Evolutionary conservation across 352 stramenopile genomes (phyloP).

Genomic region (Phytophthora multivora): DNA sequence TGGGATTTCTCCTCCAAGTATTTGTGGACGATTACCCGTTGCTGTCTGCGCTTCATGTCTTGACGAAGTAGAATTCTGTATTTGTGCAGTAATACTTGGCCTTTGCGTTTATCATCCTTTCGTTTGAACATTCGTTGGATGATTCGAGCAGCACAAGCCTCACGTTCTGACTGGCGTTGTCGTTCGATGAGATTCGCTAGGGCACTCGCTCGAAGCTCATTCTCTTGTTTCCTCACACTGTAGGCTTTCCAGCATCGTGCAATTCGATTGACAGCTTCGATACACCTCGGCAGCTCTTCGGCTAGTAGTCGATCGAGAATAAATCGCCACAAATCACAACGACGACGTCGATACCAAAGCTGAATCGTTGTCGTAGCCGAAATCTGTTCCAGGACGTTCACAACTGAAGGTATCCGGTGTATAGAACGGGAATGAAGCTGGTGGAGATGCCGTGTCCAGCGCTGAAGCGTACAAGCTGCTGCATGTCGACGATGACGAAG

Average conservation of each 20-base stretch:
- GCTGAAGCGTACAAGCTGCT: constrained; percentile 19
- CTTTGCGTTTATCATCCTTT: constrained; percentile 35
- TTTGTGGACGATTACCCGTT: constrained; percentile 59
- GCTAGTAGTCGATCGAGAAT: constrained; percentile 34
- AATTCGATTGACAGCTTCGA: constrained; percentile 21
- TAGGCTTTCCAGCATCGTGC: constrained; percentile 31
- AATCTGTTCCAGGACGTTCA: constrained; percentile 11
- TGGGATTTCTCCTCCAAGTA: constrained; percentile 49
- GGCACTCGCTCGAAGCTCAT: not conserved
- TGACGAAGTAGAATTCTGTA: constrained; percentile 55
- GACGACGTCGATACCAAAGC: constrained; percentile 36
- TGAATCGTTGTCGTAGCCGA: constrained; percentile 43
- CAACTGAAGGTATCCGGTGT: not conserved
- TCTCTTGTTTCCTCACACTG: constrained; percentile 10
- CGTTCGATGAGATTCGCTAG: constrained; percentile 31
- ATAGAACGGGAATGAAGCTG: not conserved
- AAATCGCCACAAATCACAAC: constrained; percentile 38
- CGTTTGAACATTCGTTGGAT: constrained; percentile 47
- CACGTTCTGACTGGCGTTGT: constrained; percentile 27
- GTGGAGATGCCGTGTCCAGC: constrained; percentile 17
- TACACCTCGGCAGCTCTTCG: constrained; percentile 34
- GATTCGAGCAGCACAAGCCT: constrained; percentile 20
- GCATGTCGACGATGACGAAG: constrained; percentile 8
- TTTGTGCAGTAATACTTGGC: constrained; percentile 40
- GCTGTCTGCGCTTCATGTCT: constrained; percentile 52